Evolutionary conservation across 257 asterid genomes (phyloP).

Genomic region (Phtheirospermum japonicum): DNA sequence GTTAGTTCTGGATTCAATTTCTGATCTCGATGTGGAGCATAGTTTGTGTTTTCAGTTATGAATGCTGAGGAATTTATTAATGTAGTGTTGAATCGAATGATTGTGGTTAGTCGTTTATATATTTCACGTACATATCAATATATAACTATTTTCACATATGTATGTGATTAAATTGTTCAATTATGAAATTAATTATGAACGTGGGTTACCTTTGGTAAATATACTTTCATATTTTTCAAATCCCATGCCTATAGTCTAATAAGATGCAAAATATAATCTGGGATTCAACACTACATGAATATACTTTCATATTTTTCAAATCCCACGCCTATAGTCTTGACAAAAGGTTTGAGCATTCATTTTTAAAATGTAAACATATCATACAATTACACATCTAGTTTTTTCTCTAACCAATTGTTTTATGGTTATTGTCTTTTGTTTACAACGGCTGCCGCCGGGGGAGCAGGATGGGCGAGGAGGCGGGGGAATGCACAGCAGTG

Average conservation of each 20-base stretch:
- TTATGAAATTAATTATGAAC: not conserved
- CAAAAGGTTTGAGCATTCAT: constrained; percentile 60
- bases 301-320: too few relatives aligned
- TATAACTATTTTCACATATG: not conserved
- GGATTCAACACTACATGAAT: too few relatives aligned
- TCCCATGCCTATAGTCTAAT: too few relatives aligned
- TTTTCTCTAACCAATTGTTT: constrained; percentile 22
- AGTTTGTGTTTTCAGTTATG: constrained; percentile 4
- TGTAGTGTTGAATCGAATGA: not conserved
- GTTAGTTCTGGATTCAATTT: not conserved
- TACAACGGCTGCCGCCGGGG: too few relatives aligned
- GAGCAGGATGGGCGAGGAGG: too few relatives aligned
- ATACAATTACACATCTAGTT: not conserved
- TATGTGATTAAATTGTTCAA: not conserved
- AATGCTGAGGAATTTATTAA: constrained; percentile 8
- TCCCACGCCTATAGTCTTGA: constrained; percentile 96
- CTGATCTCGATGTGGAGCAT: not conserved
- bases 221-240: too few relatives aligned
- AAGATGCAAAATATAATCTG: too few relatives aligned
- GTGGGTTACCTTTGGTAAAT: too few relatives aligned
- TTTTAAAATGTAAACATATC: constrained; percentile 9
- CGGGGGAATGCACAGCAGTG: too few relatives aligned
- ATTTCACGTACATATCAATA: not conserved
- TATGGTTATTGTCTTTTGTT: constrained; percentile 23
- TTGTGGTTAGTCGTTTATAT: not conserved